phyloP scores from a whole-genome alignment of 2,329 filamentous ascomycete genomes.

The Penicillium sp. region DNA sequence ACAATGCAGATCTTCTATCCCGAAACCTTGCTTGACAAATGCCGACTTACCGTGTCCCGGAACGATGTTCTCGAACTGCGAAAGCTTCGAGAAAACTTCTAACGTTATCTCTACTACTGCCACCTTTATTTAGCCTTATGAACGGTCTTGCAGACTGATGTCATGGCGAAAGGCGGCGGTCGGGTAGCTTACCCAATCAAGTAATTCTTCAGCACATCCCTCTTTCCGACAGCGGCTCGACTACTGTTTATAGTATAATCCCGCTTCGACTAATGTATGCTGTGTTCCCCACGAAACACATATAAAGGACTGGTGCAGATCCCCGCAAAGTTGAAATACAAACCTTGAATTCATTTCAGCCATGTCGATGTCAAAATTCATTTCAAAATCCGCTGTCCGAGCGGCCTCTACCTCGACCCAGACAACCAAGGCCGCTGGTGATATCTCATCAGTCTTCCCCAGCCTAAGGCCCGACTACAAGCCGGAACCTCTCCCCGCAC shows the following conservation, averaged over 20 bases:
- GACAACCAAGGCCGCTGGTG: constrained; percentile 44
- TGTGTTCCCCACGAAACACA: constrained; percentile 1
- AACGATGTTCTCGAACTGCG: not conserved
- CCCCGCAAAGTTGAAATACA: not conserved
- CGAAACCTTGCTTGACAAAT: not conserved
- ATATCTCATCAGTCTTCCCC: constrained; percentile 50
- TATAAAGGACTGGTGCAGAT: not conserved
- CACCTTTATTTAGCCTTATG: not conserved
- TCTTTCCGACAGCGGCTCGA: not conserved
- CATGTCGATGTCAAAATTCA: constrained; percentile 31
- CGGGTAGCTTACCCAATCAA: constrained; percentile 7
- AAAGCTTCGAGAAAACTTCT: not conserved
- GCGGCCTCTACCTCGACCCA: constrained; percentile 32
- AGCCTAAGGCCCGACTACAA: constrained; percentile 44
- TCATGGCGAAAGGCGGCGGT: not conserved
- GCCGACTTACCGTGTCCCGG: not conserved
- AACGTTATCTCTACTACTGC: not conserved
- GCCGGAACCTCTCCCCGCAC: constrained; percentile 40
- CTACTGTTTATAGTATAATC: not conserved
- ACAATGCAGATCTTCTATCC: not conserved
- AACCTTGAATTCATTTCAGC: not conserved
- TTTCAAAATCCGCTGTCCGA: constrained; percentile 28
- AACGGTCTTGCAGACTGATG: not conserved
- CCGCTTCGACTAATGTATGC: not conserved
- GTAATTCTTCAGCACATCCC: not conserved